Evolutionary conservation across 495 filamentous ascomycete species (phyloP), one percentile per base, ranked within the genome.

Genomic region (Talaromyces trachyspermus): DNA sequence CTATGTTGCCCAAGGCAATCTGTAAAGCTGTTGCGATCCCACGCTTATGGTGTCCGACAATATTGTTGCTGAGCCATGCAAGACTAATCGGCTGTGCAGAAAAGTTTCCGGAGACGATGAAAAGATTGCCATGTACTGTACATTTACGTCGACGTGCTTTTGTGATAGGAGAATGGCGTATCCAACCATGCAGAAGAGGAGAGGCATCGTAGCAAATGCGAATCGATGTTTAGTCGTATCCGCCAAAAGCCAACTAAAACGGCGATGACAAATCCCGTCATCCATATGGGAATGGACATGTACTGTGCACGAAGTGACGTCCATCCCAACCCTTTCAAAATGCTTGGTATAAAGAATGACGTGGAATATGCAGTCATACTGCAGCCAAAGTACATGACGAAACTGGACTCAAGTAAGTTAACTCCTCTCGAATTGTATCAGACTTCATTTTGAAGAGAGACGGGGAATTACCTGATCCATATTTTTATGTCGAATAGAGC

Each of bases 1-100:
- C 63, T 4, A 69, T 46, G 27, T 76, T 74, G 0, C 72, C 73
- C 10, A 75, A 48, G 5, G 60, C 60, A 24, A 76, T 60, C 50
- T 70, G 54, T 29, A 75, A 54, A 4, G 67, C 72, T 4, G 65
- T 52, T 11, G 60, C 62, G 43, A 79, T 60, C 18, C 65, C 61
- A 4, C 73, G 71, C 55, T 78, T 77, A 54, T 71, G 76, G 48
- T 77, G 70, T 12, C 75, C 74, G 7, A 61, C 58, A 14, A 78
- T 41, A 44, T 74, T 71, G 43, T 65, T 69, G 11, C 53, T 54
- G 20, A 76, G 58, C 76, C 74, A 78, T 1, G 62, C 63, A 10
- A 75, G 48, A 4, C 58, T 51, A 5, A 69, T 53, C 0, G 71
- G 66, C 14, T 61, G 51, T 35, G 58, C 51, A 12, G 65, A 54